Percentiles rank a stretch among this genome's conserved stretches.
Conservation (phyloP, 2,329 filamentous ascomycete genomes). For the Xylariaceae sp. region DNA sequence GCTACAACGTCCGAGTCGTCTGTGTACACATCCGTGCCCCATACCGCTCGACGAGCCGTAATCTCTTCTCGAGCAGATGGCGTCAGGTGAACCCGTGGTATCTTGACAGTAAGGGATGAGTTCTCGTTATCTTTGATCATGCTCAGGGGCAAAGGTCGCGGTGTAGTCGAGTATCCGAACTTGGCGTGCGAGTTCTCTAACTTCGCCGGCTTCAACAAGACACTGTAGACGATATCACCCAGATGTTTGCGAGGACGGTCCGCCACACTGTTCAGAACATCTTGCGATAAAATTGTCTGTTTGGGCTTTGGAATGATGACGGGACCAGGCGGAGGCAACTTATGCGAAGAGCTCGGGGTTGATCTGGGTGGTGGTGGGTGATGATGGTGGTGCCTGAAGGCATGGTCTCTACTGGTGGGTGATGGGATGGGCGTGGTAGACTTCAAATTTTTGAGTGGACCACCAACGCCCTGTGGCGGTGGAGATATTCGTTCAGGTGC, state of each 20-base stretch:
- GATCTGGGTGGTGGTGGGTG: slow-evolving; percentile 39
- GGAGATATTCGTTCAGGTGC: slow-evolving; percentile 42
- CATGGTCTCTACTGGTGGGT: slow-evolving; percentile 40
- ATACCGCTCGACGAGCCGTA: slow-evolving; percentile 71
- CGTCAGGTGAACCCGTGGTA: slow-evolving; percentile 73
- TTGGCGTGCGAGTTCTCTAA: slow-evolving; percentile 40
- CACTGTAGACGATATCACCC: slow-evolving; percentile 76
- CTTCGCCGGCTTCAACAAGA: slow-evolving; percentile 53
- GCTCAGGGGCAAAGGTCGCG: slow-evolving; percentile 70
- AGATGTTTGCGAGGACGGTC: slow-evolving; percentile 71
- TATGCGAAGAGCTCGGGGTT: slow-evolving; percentile 31
- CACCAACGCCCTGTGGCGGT: slow-evolving; percentile 37
- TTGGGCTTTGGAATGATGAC: slow-evolving; percentile 54
- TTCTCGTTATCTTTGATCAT: slow-evolving; percentile 71
- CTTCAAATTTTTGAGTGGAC: slow-evolving; percentile 48
- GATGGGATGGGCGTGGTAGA: slow-evolving; percentile 42
- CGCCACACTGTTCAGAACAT: slow-evolving; percentile 66
- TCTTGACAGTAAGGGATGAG: slow-evolving; percentile 82
- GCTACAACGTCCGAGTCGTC: slow-evolving; percentile 93
- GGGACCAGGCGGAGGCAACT: slow-evolving; percentile 33
- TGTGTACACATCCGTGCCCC: slow-evolving; percentile 92
- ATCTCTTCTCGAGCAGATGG: slow-evolving; percentile 72
- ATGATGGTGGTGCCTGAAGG: slow-evolving; percentile 46
- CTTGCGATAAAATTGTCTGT: slow-evolving; percentile 61
- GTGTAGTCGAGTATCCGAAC: slow-evolving; percentile 49